phyloP scores from a whole-genome alignment of 345 rosid genomes.

The Lumnitzera racemosa region DNA sequence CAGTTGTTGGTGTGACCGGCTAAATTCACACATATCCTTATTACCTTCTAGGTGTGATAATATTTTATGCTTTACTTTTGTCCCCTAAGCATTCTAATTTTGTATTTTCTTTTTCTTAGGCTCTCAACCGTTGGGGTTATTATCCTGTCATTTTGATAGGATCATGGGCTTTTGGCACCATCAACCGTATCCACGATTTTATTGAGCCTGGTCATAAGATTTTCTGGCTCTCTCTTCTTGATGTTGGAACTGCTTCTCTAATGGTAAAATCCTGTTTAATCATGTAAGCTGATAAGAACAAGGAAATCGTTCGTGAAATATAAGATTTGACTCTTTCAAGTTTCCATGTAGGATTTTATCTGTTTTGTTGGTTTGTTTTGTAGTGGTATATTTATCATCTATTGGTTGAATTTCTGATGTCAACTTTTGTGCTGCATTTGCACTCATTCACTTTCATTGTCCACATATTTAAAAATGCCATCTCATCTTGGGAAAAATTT shows the following conservation, averaged over 20 bases:
- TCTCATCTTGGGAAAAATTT: too few relatives aligned
- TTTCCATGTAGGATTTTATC: not conserved
- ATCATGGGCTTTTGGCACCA: constrained; percentile 92
- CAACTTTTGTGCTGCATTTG: too few relatives aligned
- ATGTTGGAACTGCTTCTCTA: constrained; percentile 84
- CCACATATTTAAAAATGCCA: too few relatives aligned
- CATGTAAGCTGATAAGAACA: not conserved
- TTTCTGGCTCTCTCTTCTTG: constrained; percentile 92
- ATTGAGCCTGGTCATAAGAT: constrained; percentile 73
- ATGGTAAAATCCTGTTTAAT: constrained; percentile 45
- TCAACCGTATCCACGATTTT: constrained; percentile 76
- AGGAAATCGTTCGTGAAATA: not conserved
- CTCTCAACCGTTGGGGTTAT: constrained; percentile 92
- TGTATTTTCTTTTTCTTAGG: constrained; percentile 31
- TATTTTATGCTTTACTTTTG: too few relatives aligned
- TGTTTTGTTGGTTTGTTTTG: not conserved
- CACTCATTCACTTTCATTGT: too few relatives aligned
- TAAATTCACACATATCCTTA: too few relatives aligned
- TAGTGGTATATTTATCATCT: not conserved
- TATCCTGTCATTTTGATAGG: constrained; percentile 92
- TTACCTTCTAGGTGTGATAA: too few relatives aligned
- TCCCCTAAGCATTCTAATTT: not conserved
- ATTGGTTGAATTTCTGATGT: too few relatives aligned
- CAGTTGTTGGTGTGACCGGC: too few relatives aligned
- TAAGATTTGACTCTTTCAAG: too few relatives aligned